Percentiles rank a stretch among this genome's conserved stretches.
Conservation (phyloP, 257 asterid genomes). For the Capsicum rhomboideum region DNA sequence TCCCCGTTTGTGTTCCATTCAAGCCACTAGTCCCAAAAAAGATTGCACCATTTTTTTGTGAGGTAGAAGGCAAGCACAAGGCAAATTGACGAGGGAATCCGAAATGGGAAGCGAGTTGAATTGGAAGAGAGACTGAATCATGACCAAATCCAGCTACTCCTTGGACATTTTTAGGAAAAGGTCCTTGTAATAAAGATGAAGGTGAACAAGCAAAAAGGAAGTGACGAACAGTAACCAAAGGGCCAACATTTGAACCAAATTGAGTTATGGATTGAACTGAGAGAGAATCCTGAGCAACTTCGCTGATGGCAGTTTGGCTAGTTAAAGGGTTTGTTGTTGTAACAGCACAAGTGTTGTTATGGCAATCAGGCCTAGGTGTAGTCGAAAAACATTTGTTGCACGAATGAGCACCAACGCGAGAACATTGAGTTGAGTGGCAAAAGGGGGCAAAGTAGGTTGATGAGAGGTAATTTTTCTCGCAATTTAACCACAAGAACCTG, state of each 20-base stretch:
- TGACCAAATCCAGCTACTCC: conserved; percentile 47
- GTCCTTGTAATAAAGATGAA: conserved; percentile 30
- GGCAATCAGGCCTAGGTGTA: conserved; percentile 32
- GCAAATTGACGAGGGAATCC: conserved; percentile 36
- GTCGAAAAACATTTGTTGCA: conserved; percentile 28
- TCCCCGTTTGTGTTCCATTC: not conserved
- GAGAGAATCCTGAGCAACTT: conserved; percentile 35
- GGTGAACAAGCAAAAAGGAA: conserved; percentile 43
- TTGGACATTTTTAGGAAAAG: conserved; percentile 24
- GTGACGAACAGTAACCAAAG: conserved; percentile 4
- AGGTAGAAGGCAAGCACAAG: conserved; percentile 29
- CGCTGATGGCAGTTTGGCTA: conserved; percentile 9
- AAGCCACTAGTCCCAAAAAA: conserved; percentile 30
- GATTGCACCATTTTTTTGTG: conserved; percentile 20
- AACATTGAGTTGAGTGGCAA: conserved; percentile 41
- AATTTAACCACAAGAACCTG: conserved; percentile 25
- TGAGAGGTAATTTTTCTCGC: conserved; percentile 30
- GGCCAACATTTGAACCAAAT: conserved; percentile 8
- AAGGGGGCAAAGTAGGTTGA: conserved; percentile 39
- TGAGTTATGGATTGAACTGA: conserved; percentile 16
- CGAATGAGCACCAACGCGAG: conserved; percentile 21
- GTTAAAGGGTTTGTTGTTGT: conserved; percentile 35
- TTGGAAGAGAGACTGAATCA: conserved; percentile 28
- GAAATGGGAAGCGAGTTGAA: conserved; percentile 39
- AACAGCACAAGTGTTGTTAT: conserved; percentile 46